A percentile compares a stretch with the other conserved stretches of the same genome.
Evolutionary conservation across 1,139 yeast species (phyloP).

Genomic region (Hyphopichia khmerensis): DNA sequence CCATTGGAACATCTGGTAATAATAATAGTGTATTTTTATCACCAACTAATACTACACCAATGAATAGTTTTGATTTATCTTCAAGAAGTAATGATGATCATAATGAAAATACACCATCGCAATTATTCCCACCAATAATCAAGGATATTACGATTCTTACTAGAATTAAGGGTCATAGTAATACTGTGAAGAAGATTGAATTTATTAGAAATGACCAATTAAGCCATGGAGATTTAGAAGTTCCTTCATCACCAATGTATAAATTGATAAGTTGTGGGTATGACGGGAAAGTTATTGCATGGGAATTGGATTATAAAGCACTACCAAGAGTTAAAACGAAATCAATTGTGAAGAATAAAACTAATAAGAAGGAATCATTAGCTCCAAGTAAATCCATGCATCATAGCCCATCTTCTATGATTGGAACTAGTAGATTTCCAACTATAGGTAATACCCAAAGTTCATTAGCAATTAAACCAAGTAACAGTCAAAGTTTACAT

Average conservation of each 20-base stretch:
- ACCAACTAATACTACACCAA: constrained; percentile 20
- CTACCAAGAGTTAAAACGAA: constrained; percentile 46
- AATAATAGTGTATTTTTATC: constrained; percentile 15
- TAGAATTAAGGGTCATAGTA: constrained; percentile 64
- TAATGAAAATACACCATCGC: constrained; percentile 1
- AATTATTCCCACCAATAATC: constrained; percentile 33
- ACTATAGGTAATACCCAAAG: neutral
- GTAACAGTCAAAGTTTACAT: constrained; percentile 1
- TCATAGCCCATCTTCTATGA: neutral
- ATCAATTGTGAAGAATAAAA: neutral
- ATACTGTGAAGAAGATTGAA: constrained; percentile 55
- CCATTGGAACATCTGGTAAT: constrained; percentile 2
- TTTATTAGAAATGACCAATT: constrained; percentile 21
- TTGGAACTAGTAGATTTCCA: neutral
- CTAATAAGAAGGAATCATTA: constrained; percentile 4
- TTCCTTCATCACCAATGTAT: constrained; percentile 38
- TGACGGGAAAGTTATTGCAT: constrained; percentile 65
- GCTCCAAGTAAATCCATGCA: constrained; percentile 9
- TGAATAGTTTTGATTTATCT: constrained; percentile 21
- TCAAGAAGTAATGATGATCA: constrained; percentile 6
- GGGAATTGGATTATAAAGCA: constrained; percentile 73
- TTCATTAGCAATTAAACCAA: neutral
- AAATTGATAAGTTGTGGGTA: constrained; percentile 67
- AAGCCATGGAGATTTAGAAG: constrained; percentile 14
- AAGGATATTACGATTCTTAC: constrained; percentile 45